Base-by-base conservation (phyloP, 108 stramenopile species). In the Aureococcus anophagefferens region DNA sequence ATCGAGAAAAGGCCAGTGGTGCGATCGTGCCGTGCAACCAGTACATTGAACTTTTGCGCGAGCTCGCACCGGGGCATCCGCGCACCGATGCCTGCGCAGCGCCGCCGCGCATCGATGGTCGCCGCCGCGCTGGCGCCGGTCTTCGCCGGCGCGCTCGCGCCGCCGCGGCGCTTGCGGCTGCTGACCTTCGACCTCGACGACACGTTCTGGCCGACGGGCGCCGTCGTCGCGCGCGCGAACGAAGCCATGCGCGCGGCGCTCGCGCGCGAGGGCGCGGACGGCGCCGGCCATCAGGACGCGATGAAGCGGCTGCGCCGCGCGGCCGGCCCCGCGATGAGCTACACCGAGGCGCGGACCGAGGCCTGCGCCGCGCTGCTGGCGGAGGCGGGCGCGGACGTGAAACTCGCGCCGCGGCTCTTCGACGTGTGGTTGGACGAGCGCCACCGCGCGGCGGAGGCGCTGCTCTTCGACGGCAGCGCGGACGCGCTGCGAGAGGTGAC, bases 121-220 rank as follows among this genome's bases (percentile, higher is more conserved):
- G n/a, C n/a, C n/a, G n/a, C n/a, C n/a, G n/a, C n/a, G n/a, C n/a
- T n/a, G n/a, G n/a, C n/a, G n/a, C n/a, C n/a, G n/a, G n/a, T n/a
- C n/a, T n/a, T n/a, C 40, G 40, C 40, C 40, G 9, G 13, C 5
- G 40, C 40, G 9, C 40, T 44, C 40, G 40, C 40, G 40, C 40
- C 40, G 40, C 40, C 40, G 51, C 51, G 21, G 51, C 51, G 3
- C 3, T 16, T 59, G 25, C 51, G 25, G 89, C 76, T 93, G 17
- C 59, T 93, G 30, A 91, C 92, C 5, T 93, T 91, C 74, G 92
- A 93, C 75, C 76, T 93, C 1, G 92, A 93, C 68, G 92, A 93
- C 72, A 89, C 89, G 40, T 76, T 93, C 29, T 93, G 89, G 71
- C 90, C 92, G 62, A 81, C 84, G 21, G 69, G 44, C 30, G 74